Percentiles rank a stretch among this genome's conserved stretches.
Conservation (phyloP, 139 green algal genomes). For the Chlamydomonas sp. region DNA sequence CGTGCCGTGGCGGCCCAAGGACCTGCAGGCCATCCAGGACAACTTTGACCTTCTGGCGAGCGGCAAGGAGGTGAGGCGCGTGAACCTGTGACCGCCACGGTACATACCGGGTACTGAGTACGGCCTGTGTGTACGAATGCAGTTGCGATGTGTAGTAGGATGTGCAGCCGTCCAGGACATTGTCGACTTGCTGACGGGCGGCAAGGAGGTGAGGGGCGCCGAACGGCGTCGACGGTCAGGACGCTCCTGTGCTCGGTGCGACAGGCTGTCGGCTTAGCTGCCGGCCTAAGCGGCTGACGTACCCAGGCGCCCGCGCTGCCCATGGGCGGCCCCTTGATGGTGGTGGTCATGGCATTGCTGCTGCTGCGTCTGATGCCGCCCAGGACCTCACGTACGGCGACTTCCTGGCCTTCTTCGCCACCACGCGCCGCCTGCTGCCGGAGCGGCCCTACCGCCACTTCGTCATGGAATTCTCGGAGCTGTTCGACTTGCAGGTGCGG, state of each 20-base stretch:
- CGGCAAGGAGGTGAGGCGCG: not conserved
- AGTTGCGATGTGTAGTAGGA: no score
- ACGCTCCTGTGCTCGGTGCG: not conserved
- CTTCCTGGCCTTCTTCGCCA: constrained; percentile 26
- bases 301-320: no score
- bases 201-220: constrained; percentile 5
- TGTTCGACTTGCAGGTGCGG: constrained; percentile 28
- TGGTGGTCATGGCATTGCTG: no score
- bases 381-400: constrained; percentile 20
- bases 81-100: no score
- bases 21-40: constrained; percentile 35
- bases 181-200: not conserved
- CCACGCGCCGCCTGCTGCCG: constrained; percentile 3
- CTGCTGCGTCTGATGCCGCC: not conserved
- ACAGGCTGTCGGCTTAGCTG: no score
- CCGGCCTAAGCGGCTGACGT: no score
- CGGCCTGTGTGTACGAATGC: no score
- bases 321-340: no score
- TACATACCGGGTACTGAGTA: no score
- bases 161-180: no score
- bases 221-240: not conserved
- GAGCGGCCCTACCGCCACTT: not conserved
- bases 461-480: not conserved
- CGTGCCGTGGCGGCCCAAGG: constrained; percentile 27
- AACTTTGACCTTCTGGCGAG: constrained; percentile 32